Percentiles rank a stretch among this genome's conserved stretches.
These are phyloP conservation scores for Marasmius fiardii DNA, from an alignment of 1,284 basidiomycete genomes.

Conservation along the genomic window DNA sequence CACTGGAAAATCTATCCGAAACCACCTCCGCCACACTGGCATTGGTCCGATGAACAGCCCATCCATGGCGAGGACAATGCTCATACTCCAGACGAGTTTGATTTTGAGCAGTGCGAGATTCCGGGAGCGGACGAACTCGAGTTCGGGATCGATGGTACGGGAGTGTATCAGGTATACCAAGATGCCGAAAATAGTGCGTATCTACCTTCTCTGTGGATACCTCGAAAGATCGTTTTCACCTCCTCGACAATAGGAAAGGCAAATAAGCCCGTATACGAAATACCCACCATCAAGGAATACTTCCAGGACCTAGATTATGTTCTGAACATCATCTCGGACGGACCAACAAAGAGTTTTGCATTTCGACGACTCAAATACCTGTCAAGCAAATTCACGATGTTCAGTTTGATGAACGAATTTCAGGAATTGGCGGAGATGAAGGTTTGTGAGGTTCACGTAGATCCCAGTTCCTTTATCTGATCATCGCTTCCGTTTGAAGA, in stretches of 20 bases:
- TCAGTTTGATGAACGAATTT: conserved; percentile 90
- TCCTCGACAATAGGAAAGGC: conserved; percentile 20
- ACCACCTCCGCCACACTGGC: conserved; percentile 93
- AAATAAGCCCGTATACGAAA: conserved; percentile 65
- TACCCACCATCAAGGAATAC: conserved; percentile 91
- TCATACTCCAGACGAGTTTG: conserved; percentile 52
- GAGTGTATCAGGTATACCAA: conserved; percentile 83
- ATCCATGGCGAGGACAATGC: conserved; percentile 42
- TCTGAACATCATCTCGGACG: conserved; percentile 84
- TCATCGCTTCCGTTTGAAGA: conserved; percentile 31
- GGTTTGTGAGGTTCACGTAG: conserved; percentile 37
- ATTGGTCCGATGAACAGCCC: conserved; percentile 65
- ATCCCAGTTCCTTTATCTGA: conserved; percentile 9
- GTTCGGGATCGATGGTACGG: conserved; percentile 80
- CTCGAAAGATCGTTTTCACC: background rate
- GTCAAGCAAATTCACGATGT: conserved; percentile 95
- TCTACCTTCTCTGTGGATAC: conserved; percentile 2
- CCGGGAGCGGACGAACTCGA: conserved; percentile 60
- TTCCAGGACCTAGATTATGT: conserved; percentile 96
- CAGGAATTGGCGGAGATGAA: conserved; percentile 98
- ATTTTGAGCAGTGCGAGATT: conserved; percentile 66
- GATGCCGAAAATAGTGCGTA: conserved; percentile 18
- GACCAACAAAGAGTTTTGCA: conserved; percentile 95
- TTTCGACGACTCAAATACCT: conserved; percentile 93
- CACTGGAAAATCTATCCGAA: conserved; percentile 88